These are phyloP conservation scores for Podila horticola DNA, from an alignment of 192 early-diverging fungal genomes.

Conservation along the genomic window DNA sequence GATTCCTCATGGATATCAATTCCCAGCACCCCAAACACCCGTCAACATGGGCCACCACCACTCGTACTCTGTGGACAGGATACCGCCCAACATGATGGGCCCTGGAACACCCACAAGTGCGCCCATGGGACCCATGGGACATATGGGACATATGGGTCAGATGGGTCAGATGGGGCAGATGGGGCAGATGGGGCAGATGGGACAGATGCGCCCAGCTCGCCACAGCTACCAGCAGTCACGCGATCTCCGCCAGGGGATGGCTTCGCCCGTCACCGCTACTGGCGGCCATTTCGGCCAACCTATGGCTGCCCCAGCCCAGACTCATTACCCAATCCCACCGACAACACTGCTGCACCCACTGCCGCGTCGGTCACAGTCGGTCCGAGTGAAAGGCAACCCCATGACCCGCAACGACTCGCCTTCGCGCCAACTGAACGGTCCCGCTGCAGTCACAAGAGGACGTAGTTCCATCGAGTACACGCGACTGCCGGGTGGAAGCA, in stretches of 20 bases:
- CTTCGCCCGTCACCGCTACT: background rate
- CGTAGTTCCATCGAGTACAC: slow-evolving; percentile 15
- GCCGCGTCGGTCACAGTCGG: slow-evolving; percentile 35
- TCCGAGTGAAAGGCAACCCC: background rate
- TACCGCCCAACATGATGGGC: background rate
- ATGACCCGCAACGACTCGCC: slow-evolving; percentile 1
- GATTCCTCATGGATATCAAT: slow-evolving; percentile 21
- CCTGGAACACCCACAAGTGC: background rate
- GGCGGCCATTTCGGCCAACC: background rate
- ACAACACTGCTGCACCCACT: slow-evolving; percentile 24
- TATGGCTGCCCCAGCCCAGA: background rate
- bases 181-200: background rate
- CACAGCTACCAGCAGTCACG: background rate
- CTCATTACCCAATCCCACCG: slow-evolving; percentile 31
- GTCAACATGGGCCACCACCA: slow-evolving; percentile 25
- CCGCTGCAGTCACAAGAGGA: background rate
- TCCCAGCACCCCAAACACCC: slow-evolving; percentile 10
- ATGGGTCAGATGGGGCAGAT: background rate
- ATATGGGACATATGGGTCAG: no score
- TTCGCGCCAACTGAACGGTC: background rate
- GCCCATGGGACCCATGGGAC: background rate
- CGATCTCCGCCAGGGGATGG: background rate
- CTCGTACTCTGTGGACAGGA: slow-evolving; percentile 24
- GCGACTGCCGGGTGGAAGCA: slow-evolving; percentile 2
- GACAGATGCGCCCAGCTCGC: background rate